These are phyloP conservation scores for Stylonectria norvegica DNA, from an alignment of 2,329 filamentous ascomycete species.

Conservation along the genomic window DNA sequence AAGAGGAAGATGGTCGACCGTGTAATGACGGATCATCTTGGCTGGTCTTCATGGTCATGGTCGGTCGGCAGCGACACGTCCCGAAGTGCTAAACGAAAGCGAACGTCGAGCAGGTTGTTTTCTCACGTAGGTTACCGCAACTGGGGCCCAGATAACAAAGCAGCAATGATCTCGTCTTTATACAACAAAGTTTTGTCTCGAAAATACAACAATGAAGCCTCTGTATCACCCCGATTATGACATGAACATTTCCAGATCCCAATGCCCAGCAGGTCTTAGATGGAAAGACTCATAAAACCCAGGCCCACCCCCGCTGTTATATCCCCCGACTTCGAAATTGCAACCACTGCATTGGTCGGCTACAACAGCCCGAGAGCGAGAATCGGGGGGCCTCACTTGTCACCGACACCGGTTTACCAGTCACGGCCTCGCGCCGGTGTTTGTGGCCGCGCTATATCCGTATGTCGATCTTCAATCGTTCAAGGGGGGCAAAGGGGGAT, in stretches of 20 bases:
- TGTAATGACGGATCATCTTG: neutral
- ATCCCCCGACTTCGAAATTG: neutral
- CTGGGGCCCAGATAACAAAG: no score
- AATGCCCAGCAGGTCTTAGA: no score
- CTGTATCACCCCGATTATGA: no score
- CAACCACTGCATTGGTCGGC: neutral
- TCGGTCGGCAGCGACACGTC: neutral
- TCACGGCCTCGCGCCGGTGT: neutral
- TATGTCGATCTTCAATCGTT: no score
- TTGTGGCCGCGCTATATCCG: neutral
- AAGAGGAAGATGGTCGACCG: slow-evolving; percentile 5
- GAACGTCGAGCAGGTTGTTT: neutral
- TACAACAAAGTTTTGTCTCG: no score
- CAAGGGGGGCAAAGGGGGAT: no score
- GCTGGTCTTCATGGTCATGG: slow-evolving; percentile 5
- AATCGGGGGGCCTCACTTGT: no score
- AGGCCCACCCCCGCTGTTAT: neutral
- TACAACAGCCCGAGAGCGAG: neutral
- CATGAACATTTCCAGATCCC: no score
- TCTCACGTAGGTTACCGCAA: no score
- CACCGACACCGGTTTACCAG: neutral
- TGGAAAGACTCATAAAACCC: no score
- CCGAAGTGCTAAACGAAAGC: neutral
- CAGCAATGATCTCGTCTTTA: no score
- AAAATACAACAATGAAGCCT: no score